Evolutionary conservation across 2,329 filamentous ascomycete species (phyloP), one percentile per base, ranked within the genome.

Genomic region (Neospermospora avenae): DNA sequence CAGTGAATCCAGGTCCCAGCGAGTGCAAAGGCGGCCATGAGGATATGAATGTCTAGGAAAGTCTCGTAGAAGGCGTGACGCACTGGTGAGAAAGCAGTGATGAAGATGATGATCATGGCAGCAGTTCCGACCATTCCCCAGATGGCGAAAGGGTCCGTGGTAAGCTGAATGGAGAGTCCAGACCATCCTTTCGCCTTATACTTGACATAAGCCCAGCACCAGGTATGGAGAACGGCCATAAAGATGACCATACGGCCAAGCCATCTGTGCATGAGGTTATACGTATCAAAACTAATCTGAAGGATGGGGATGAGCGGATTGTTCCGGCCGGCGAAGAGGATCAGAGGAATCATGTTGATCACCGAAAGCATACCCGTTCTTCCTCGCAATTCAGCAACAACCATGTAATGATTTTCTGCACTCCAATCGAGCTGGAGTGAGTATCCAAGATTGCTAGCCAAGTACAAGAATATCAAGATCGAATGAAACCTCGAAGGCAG

Each of bases 61-160:
- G 91, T 96, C 77, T 99, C 95, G 77, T 99, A 99, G 73, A 96
- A 97, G 41, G 93, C 92, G 74, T 97, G 93, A 63, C 95, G 87
- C 55, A 99, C 72, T 0, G 92, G 88, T 2, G 91, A 93, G 57
- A 89, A 78, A 10, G 91, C 88, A 28, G 88, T 78, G 55, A 96
- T 70, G 57, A 89, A 71, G 48, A 98, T 79, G 46, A 89, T 72
- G 42, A 84, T 68, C 71, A 96, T 83, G 39, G 83, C 81, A 52
- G 83, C 73, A 1, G 78, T 82, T 48, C 81, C 87, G 25, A 87
- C 77, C 69, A 84, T 81, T 45, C 88, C 88, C 39, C 77, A 87
- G 31, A 76, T 74, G 61, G 91, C 85, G 70, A 92, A 93, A 13
- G 78, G 76, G 67, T 86, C 83, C 57, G 79, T 76, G 11, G 77